Percentiles rank a stretch among this genome's conserved stretches.
Evolutionary conservation across 2,329 filamentous ascomycete species (phyloP).

Genomic region (Raffaelea ambrosiae): DNA sequence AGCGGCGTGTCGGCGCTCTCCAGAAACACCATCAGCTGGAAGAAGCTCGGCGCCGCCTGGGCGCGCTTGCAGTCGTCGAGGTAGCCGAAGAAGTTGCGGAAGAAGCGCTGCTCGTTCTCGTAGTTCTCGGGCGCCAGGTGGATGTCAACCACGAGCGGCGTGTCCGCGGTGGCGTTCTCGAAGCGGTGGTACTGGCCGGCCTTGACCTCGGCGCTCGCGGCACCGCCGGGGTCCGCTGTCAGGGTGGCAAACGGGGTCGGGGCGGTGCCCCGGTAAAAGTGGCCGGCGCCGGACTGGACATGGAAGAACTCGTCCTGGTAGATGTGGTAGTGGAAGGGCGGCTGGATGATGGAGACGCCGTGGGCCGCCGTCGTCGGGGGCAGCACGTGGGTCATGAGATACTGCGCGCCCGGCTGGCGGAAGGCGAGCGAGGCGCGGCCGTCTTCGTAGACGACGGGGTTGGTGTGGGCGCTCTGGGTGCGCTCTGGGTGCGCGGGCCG

Average conservation of each 20-base stretch:
- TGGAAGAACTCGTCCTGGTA: conserved; percentile 15
- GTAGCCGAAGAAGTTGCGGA: conserved; percentile 16
- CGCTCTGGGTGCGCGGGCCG: neutral
- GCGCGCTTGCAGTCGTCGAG: conserved; percentile 14
- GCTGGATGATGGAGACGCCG: conserved; percentile 9
- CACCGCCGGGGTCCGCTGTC: neutral
- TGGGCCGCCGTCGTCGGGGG: conserved; percentile 1
- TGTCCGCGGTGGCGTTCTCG: conserved; percentile 7
- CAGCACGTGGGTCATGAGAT: conserved; percentile 8
- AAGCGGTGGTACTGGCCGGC: conserved; percentile 8
- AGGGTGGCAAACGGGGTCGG: neutral
- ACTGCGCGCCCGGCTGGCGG: conserved; percentile 4
- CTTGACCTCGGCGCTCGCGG: neutral
- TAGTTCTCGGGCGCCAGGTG: conserved; percentile 10
- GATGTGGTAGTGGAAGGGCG: conserved; percentile 16
- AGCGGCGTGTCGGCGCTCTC: neutral
- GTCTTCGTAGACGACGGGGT: conserved; percentile 5
- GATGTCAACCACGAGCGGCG: conserved; percentile 8
- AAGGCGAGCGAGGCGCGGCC: conserved; percentile 7
- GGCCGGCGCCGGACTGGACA: conserved; percentile 11
- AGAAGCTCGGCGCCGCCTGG: conserved; percentile 9
- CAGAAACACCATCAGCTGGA: conserved; percentile 16
- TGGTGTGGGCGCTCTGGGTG: neutral
- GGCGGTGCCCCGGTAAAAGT: conserved; percentile 9
- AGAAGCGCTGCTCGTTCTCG: conserved; percentile 15